Base-by-base conservation (phyloP, 352 stramenopile genomes). In the Pythium scleroteichum region DNA sequence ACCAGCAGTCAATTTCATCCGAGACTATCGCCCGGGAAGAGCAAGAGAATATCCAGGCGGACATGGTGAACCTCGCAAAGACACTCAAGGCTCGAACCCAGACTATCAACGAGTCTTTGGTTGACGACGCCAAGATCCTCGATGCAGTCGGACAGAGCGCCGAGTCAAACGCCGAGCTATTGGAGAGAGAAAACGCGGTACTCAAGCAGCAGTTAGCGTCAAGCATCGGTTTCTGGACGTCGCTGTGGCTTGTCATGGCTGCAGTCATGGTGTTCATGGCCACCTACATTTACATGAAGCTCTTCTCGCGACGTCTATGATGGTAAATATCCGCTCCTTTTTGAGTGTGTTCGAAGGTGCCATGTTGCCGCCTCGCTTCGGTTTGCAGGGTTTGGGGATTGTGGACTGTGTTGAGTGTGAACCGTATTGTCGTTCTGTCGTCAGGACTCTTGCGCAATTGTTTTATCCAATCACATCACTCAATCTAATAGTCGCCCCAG, bases 281-380 rank as follows among this genome's bases (percentile, higher is more conserved):
- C 64, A 88, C 71, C 52, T 92, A 90, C 61, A 78, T 88, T 19
- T 92, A 88, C 72, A 88, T 92, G 66, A 90, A 90, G 65, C 50
- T 92, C 22, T 91, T 91, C 52, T 87, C 71, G 10, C 51, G 77
- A 4, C 69, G 82, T 52, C 66, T 62, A 35, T 58, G 46, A 27
- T 32, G n/a, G n/a, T n/a, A n/a, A n/a, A n/a, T n/a, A n/a, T n/a
- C n/a, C n/a, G n/a, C n/a, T n/a, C n/a, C n/a, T n/a, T n/a, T n/a
- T n/a, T n/a, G n/a, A n/a, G n/a, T n/a, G n/a, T n/a, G n/a, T n/a
- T n/a, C n/a, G n/a, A n/a, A n/a, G n/a, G n/a, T n/a, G n/a, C n/a
- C n/a, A n/a, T n/a, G n/a, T n/a, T n/a, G n/a, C n/a, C n/a, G n/a
- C n/a, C n/a, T n/a, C n/a, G n/a, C n/a, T n/a, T n/a, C n/a, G n/a